phyloP scores from a whole-genome alignment of 345 rosid genomes.

The Acer saccharum region DNA sequence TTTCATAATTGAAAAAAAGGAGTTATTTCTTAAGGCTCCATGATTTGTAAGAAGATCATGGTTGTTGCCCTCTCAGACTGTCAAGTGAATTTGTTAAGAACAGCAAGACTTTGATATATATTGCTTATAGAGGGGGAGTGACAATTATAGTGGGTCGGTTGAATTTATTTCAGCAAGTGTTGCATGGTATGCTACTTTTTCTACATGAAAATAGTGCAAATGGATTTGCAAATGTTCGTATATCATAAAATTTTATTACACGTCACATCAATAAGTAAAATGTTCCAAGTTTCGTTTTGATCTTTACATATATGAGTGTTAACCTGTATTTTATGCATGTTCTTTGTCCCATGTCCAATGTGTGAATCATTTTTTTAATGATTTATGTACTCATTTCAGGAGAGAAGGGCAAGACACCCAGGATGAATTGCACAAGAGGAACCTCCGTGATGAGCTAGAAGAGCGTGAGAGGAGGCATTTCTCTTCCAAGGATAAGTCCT shows the following conservation, averaged over 20 bases:
- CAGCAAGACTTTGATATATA: too few relatives aligned
- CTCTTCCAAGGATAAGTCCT: slow-evolving; percentile 82
- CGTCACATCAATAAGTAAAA: not conserved
- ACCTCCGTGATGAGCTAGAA: slow-evolving; percentile 84
- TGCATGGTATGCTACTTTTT: not conserved
- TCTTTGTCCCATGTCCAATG: not conserved
- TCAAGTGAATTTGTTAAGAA: too few relatives aligned
- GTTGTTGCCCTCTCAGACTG: not conserved
- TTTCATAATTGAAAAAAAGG: too few relatives aligned
- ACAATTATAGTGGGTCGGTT: not conserved
- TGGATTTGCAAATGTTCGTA: not conserved
- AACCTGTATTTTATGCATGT: not conserved
- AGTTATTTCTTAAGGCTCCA: not conserved
- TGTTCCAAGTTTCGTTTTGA: not conserved
- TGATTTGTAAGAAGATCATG: not conserved
- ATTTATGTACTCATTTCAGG: slow-evolving; percentile 39
- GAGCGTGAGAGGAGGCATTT: slow-evolving; percentile 92
- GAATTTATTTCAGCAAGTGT: not conserved
- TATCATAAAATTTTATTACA: not conserved
- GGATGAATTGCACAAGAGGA: slow-evolving; percentile 82
- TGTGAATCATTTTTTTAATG: slow-evolving; percentile 11
- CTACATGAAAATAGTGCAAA: not conserved
- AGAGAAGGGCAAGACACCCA: slow-evolving; percentile 93
- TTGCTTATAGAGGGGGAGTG: not conserved
- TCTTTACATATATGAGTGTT: not conserved